Evolutionary conservation across 2,329 filamentous ascomycete species (phyloP).

Genomic region (Verticillium zaregamsianum): DNA sequence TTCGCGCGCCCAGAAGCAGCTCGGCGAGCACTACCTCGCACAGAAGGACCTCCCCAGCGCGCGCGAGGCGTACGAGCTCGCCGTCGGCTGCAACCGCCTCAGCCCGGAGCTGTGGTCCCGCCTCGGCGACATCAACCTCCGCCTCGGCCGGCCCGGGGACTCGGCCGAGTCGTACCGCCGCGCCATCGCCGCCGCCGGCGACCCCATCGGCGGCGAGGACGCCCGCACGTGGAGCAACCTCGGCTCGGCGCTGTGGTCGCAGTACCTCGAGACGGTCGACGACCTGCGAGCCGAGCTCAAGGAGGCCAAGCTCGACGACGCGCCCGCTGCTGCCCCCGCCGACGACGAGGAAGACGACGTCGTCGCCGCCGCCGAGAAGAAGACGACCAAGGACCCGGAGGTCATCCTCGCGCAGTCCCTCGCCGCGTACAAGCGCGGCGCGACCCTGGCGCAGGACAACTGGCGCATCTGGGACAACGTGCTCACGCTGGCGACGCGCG

Average conservation of each 20-base stretch:
- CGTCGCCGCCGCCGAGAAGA: conserved; percentile 6
- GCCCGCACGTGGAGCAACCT: conserved; percentile 95
- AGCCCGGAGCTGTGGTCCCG: conserved; percentile 86
- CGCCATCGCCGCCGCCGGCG: conserved; percentile 62
- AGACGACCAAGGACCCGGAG: conserved; percentile 43
- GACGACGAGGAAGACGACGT: conserved; percentile 4
- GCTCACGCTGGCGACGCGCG: conserved; percentile 76
- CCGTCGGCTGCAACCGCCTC: conserved; percentile 73
- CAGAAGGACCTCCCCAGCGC: conserved; percentile 64
- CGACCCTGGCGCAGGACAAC: conserved; percentile 77
- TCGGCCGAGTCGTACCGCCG: conserved; percentile 81
- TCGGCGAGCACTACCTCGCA: conserved; percentile 74
- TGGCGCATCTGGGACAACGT: conserved; percentile 97
- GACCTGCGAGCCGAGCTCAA: conserved; percentile 21
- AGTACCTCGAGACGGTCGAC: conserved; percentile 53
- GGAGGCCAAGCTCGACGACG: conserved; percentile 7
- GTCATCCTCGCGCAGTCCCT: conserved; percentile 71
- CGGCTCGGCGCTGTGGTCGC: conserved; percentile 73
- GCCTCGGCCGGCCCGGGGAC: conserved; percentile 70
- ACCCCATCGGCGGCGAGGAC: conserved; percentile 73
- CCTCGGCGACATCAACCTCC: conserved; percentile 81
- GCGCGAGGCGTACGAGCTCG: conserved; percentile 71
- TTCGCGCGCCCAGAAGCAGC: conserved; percentile 79
- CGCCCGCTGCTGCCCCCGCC: conserved; percentile 14
- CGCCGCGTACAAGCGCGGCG: conserved; percentile 81